A percentile compares a stretch with the other conserved stretches of the same genome.
Conservation (phyloP, 768 basidiomycete genomes). For the Suillus hirtellus region DNA sequence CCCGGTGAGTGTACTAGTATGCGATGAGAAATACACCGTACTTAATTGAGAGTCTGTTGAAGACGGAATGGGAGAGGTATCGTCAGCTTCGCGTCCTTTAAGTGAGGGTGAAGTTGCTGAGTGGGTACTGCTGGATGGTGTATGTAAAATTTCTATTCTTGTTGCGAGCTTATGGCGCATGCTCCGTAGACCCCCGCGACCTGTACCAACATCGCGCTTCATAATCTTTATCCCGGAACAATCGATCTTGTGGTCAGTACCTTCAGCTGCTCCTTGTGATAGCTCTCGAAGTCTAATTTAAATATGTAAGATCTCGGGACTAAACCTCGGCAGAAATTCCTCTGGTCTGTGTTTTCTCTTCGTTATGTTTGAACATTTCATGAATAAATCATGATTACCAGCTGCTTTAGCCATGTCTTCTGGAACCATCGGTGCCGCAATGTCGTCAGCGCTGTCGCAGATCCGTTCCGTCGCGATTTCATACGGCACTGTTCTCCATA, state of each 20-base stretch:
- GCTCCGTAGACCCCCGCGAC: slow-evolving; percentile 77
- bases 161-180: not conserved
- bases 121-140: slow-evolving; percentile 90
- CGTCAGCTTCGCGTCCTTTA: slow-evolving; percentile 60
- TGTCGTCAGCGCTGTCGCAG: slow-evolving; percentile 73
- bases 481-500: slow-evolving; percentile 77
- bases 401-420: slow-evolving; percentile 89
- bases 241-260: slow-evolving; percentile 84
- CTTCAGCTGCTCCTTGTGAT: slow-evolving; percentile 18
- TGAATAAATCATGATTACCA: slow-evolving; percentile 25
- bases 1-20: slow-evolving; percentile 39
- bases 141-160: slow-evolving; percentile 35
- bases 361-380: not conserved
- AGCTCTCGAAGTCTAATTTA: slow-evolving; percentile 2
- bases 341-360: slow-evolving; percentile 50
- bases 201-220: slow-evolving; percentile 86
- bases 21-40: not conserved
- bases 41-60: slow-evolving; percentile 12
- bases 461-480: slow-evolving; percentile 84
- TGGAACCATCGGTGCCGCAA: slow-evolving; percentile 89
- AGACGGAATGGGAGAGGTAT: slow-evolving; percentile 72
- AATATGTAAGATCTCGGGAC: slow-evolving; percentile 69
- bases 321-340: slow-evolving; percentile 83
- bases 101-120: slow-evolving; percentile 78
- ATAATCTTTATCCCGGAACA: slow-evolving; percentile 82